These are phyloP conservation scores for Populus hybrid DNA, from an alignment of 441 rosid species.

Conservation along the genomic window DNA sequence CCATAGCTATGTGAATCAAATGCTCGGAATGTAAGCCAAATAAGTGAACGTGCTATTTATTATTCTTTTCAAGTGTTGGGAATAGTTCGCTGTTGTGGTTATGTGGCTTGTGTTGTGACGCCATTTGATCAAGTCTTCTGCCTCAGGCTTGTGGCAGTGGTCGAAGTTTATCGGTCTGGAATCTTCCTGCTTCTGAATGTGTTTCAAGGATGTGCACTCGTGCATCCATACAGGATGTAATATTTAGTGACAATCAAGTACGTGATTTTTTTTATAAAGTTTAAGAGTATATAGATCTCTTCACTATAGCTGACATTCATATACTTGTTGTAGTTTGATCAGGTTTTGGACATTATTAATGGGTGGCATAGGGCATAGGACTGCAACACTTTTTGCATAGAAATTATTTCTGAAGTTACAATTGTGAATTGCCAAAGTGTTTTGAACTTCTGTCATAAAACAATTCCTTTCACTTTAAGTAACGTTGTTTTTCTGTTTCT, in stretches of 20 bases:
- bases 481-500: background rate
- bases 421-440: background rate
- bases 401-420: background rate
- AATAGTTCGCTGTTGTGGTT: background rate
- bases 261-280: constrained; percentile 13
- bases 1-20: background rate
- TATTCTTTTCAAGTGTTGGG: background rate
- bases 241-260: constrained; percentile 79
- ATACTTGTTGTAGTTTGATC: background rate
- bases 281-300: background rate
- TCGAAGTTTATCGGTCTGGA: constrained; percentile 67
- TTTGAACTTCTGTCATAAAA: background rate
- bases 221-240: constrained; percentile 66
- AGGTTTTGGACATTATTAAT: background rate
- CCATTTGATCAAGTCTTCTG: constrained; percentile 7
- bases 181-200: constrained; percentile 81
- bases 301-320: background rate
- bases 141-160: constrained; percentile 78
- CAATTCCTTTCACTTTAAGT: background rate
- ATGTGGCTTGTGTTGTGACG: background rate
- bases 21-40: background rate
- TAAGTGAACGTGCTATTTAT: background rate
- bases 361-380: background rate
- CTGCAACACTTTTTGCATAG: background rate
- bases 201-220: constrained; percentile 46